phyloP scores from a whole-genome alignment of 495 filamentous ascomycete genomes.

The Elasticomyces elasticus region DNA sequence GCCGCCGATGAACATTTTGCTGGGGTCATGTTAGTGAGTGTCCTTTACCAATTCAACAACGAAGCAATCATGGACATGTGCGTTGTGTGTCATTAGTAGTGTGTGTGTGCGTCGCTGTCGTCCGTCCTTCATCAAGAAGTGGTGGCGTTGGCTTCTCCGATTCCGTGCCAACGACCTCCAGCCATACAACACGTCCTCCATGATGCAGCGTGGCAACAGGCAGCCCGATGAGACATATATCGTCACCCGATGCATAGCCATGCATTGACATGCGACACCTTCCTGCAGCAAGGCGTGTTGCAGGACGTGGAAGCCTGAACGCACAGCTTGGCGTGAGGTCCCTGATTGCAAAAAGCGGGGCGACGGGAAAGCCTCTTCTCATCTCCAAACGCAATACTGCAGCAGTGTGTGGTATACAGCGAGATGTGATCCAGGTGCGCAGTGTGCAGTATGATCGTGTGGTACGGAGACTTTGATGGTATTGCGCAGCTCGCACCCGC shows the following conservation, averaged over 20 bases:
- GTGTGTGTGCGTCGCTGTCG: background rate
- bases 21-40: constrained; percentile 35
- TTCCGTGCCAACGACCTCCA: background rate
- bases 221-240: background rate
- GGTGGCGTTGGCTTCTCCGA: background rate
- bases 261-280: background rate
- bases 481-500: background rate
- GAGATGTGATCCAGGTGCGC: background rate
- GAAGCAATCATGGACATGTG: constrained; percentile 5
- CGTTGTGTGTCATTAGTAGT: background rate
- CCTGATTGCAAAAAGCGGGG: background rate
- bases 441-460: background rate
- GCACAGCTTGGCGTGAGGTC: no score
- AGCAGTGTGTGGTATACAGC: constrained; percentile 5
- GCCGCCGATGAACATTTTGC: constrained; percentile 99
- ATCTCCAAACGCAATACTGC: background rate
- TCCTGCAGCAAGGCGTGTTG: background rate
- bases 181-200: background rate
- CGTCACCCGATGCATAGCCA: background rate
- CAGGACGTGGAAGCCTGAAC: background rate
- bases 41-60: background rate
- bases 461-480: background rate
- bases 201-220: background rate
- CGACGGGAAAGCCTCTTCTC: background rate
- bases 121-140: no score